phyloP scores from a whole-genome alignment of 371 early-diverging fungal genomes.

The Actinomortierella wolfii region DNA sequence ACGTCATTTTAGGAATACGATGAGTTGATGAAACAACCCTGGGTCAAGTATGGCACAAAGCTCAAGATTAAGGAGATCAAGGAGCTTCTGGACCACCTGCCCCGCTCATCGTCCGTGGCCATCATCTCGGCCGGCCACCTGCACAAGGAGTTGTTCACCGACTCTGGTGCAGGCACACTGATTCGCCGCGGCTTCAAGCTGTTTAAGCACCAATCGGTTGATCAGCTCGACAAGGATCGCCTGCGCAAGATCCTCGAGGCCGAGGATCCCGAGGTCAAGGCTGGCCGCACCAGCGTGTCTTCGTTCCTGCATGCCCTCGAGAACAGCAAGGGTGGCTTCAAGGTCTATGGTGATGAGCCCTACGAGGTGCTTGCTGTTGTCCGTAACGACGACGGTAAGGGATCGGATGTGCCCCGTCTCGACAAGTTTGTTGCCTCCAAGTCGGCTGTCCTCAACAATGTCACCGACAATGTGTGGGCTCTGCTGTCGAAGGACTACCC shows the following conservation, averaged over 20 bases:
- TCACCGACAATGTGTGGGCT: slow-evolving; percentile 90
- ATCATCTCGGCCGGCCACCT: slow-evolving; percentile 96
- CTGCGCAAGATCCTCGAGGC: slow-evolving; percentile 81
- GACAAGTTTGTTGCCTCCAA: slow-evolving; percentile 84
- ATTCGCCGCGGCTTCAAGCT: slow-evolving; percentile 94
- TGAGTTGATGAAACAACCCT: slow-evolving; percentile 85
- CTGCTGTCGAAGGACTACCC: slow-evolving; percentile 76
- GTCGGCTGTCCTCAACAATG: slow-evolving; percentile 81
- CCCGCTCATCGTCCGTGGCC: slow-evolving; percentile 94
- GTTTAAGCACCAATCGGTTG: slow-evolving; percentile 66
- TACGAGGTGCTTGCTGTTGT: slow-evolving; percentile 89
- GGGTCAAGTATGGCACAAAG: slow-evolving; percentile 96
- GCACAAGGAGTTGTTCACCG: slow-evolving; percentile 96
- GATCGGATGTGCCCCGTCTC: slow-evolving; percentile 60
- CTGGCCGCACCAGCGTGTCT: slow-evolving; percentile 75
- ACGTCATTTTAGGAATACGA: slow-evolving; percentile 63
- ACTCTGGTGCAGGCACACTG: slow-evolving; percentile 94
- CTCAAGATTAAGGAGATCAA: slow-evolving; percentile 96
- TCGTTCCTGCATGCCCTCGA: slow-evolving; percentile 70
- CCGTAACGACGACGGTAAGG: slow-evolving; percentile 51
- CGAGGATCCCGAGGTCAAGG: slow-evolving; percentile 70
- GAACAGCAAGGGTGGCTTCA: slow-evolving; percentile 54
- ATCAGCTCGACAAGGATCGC: slow-evolving; percentile 80
- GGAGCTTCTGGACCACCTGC: slow-evolving; percentile 91
- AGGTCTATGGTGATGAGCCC: slow-evolving; percentile 84